Evolutionary conservation across 805 yeast genomes (phyloP).

Genomic region (Hanseniaspora nectarophila): DNA sequence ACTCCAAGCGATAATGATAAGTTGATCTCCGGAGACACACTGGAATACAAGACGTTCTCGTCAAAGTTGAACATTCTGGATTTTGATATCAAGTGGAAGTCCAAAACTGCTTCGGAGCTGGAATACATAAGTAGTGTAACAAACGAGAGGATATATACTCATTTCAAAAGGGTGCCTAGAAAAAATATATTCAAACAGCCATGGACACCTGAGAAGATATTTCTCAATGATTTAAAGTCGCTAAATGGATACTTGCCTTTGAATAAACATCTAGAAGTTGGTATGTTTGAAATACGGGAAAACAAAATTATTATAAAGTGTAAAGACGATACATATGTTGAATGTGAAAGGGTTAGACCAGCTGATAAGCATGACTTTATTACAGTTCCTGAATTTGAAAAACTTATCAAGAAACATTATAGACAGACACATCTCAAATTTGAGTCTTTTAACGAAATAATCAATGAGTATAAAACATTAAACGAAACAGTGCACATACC

Average conservation of each 20-base stretch:
- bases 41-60: background rate
- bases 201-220: constrained; percentile 6
- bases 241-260: background rate
- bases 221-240: background rate
- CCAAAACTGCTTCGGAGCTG: background rate
- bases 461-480: background rate
- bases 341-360: background rate
- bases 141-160: background rate
- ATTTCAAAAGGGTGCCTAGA: background rate
- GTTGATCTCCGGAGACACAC: background rate
- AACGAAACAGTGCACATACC: background rate
- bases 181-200: background rate
- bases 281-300: background rate
- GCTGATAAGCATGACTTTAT: background rate
- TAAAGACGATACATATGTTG: background rate
- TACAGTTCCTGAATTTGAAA: background rate
- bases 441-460: background rate
- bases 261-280: background rate
- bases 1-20: background rate
- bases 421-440: background rate
- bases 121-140: background rate
- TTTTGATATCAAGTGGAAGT: constrained; percentile 1
- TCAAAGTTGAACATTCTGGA: background rate
- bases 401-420: background rate
- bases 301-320: background rate